Conservation (phyloP, 1,139 yeast species). For the Candida pseudoviswanathii region DNA sequence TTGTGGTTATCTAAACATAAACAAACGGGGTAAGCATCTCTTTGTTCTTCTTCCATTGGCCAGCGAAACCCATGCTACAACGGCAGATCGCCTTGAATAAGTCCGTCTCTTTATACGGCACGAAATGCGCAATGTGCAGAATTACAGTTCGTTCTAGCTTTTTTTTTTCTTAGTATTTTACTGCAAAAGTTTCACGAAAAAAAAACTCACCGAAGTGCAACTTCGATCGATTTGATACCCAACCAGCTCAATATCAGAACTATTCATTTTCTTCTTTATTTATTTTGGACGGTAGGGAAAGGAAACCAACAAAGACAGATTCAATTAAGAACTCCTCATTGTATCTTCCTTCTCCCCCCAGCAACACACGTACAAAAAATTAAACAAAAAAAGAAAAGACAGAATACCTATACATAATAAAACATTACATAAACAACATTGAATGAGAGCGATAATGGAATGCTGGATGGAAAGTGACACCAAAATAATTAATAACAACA, state of each 20-base stretch:
- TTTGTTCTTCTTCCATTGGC: no score
- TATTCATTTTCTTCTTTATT: neutral
- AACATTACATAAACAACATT: slow-evolving; percentile 3
- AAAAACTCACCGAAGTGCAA: no score
- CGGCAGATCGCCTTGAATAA: neutral
- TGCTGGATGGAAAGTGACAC: neutral
- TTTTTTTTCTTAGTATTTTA: neutral
- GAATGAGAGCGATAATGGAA: slow-evolving; percentile 1
- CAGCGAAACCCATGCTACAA: no score
- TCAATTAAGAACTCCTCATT: slow-evolving; percentile 15
- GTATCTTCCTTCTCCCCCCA: neutral
- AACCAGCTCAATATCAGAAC: no score
- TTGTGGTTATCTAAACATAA: neutral
- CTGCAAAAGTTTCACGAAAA: neutral
- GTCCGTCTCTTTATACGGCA: neutral
- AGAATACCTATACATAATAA: slow-evolving; percentile 5
- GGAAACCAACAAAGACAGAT: slow-evolving; percentile 3
- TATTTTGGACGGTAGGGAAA: slow-evolving; percentile 66
- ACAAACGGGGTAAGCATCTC: neutral
- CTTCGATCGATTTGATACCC: no score
- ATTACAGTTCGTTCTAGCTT: neutral
- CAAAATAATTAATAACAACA: slow-evolving; percentile 2
- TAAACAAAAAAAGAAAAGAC: neutral
- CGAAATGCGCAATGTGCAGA: neutral
- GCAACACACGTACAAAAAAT: neutral